Percentiles rank a stretch among this genome's conserved stretches.
Evolutionary conservation across 345 rosid species (phyloP).

Genomic region (Tarenaya hassleriana): DNA sequence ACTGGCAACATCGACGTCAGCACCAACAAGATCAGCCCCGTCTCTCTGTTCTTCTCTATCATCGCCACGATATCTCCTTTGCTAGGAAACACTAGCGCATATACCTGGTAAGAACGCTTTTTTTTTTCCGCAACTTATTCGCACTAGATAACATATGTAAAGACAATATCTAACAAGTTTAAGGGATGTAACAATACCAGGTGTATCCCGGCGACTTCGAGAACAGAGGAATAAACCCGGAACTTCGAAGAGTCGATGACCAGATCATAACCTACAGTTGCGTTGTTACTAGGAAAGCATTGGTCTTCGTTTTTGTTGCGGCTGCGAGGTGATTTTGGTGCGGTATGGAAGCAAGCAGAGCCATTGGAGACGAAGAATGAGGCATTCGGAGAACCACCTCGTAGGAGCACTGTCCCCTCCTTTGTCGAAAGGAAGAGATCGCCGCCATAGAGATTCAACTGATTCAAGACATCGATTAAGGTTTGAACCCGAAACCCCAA

Average conservation of each 20-base stretch:
- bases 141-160: no score
- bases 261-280: slow-evolving; percentile 5
- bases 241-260: slow-evolving; percentile 15
- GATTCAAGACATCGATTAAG: slow-evolving; percentile 4
- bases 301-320: neutral
- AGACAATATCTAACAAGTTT: no score
- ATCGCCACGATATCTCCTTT: slow-evolving; percentile 17
- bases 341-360: slow-evolving; percentile 16
- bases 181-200: slow-evolving; percentile 19
- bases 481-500: slow-evolving; percentile 22
- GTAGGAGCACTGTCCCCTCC: slow-evolving; percentile 8
- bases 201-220: slow-evolving; percentile 25
- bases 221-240: slow-evolving; percentile 21
- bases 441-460: slow-evolving; percentile 16
- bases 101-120: slow-evolving; percentile 46
- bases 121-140: no score
- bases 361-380: slow-evolving; percentile 20
- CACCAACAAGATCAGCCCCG: slow-evolving; percentile 28
- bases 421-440: slow-evolving; percentile 25
- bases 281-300: slow-evolving; percentile 16
- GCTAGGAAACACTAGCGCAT: slow-evolving; percentile 39
- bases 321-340: neutral
- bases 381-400: slow-evolving; percentile 13
- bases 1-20: slow-evolving; percentile 22
- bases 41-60: slow-evolving; percentile 13